A percentile compares a stretch with the other conserved stretches of the same genome.
Conservation (phyloP, 2,329 filamentous ascomycete genomes). For the Fusarium sarcochroum region DNA sequence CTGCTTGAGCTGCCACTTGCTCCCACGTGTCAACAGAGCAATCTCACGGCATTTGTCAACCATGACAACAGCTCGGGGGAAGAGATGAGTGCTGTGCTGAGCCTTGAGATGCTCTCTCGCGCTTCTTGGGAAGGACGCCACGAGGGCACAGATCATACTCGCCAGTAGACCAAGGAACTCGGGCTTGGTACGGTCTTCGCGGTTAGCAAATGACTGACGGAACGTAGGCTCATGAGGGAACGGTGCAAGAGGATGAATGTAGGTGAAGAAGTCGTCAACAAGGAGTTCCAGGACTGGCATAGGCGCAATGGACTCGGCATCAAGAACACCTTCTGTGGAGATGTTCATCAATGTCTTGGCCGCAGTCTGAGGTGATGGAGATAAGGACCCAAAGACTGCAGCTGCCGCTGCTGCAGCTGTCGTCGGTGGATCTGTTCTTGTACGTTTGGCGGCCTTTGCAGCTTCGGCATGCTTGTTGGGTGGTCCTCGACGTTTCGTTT, state of each 20-base stretch:
- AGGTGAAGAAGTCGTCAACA: constrained; percentile 87
- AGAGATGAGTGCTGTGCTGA: constrained; percentile 74
- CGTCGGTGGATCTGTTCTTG: constrained; percentile 55
- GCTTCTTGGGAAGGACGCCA: constrained; percentile 81
- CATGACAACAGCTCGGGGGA: constrained; percentile 77
- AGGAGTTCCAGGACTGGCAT: constrained; percentile 76
- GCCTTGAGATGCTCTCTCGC: constrained; percentile 77
- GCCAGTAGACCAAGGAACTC: constrained; percentile 79
- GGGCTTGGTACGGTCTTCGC: constrained; percentile 76
- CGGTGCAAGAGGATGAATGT: constrained; percentile 81
- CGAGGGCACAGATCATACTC: constrained; percentile 81
- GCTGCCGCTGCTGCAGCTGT: constrained; percentile 28
- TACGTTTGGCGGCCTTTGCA: constrained; percentile 66
- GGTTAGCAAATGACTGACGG: constrained; percentile 74
- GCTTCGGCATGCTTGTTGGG: constrained; percentile 72
- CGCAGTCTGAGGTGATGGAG: constrained; percentile 62
- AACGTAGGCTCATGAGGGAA: constrained; percentile 87
- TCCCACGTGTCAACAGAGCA: constrained; percentile 75
- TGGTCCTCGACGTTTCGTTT: constrained; percentile 71
- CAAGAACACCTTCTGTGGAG: constrained; percentile 59
- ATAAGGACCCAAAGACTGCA: constrained; percentile 47
- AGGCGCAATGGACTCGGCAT: constrained; percentile 79
- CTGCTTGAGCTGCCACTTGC: constrained; percentile 63
- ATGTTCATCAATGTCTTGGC: constrained; percentile 65
- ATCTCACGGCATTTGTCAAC: constrained; percentile 80